A percentile compares a stretch with the other conserved stretches of the same genome.
These are phyloP conservation scores for Nannochloropsis gaditana DNA, from an alignment of 108 stramenopile species.

Conservation along the genomic window DNA sequence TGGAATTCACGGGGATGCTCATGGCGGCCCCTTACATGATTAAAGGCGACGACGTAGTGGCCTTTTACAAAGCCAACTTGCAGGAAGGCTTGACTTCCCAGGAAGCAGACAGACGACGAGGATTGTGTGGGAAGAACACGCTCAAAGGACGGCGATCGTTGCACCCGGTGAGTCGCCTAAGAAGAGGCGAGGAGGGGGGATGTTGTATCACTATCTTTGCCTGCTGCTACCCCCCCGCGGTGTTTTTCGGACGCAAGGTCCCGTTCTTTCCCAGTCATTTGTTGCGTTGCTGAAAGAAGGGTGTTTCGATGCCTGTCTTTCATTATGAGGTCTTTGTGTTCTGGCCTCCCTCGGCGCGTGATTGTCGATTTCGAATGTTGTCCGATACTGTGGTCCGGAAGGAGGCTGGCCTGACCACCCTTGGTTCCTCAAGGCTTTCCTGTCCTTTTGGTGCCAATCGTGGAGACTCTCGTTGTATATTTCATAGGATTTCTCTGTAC, in stretches of 20 bases:
- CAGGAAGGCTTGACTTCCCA: not conserved
- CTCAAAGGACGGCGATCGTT: not conserved
- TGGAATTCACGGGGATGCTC: not conserved
- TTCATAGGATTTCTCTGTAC: no score
- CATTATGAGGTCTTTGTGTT: no score
- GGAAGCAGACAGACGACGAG: not conserved
- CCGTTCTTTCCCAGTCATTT: no score
- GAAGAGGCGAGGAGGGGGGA: not conserved
- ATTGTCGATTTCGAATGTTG: no score
- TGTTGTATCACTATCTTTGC: not conserved
- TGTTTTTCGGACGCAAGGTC: not conserved
- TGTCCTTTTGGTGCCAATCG: no score
- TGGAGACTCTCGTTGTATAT: no score
- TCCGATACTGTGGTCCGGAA: no score
- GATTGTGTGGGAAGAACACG: not conserved
- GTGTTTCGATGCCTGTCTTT: no score
- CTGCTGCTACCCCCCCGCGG: not conserved
- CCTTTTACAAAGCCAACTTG: conserved; percentile 16
- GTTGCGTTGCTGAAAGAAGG: no score
- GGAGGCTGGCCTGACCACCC: no score
- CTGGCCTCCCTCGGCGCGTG: no score
- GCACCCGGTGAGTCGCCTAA: not conserved
- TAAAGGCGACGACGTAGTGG: not conserved
- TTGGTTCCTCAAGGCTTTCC: no score
- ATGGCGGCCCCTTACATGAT: not conserved